These are phyloP conservation scores for Daedaleopsis sinensis DNA, from an alignment of 768 basidiomycete genomes.

Conservation along the genomic window DNA sequence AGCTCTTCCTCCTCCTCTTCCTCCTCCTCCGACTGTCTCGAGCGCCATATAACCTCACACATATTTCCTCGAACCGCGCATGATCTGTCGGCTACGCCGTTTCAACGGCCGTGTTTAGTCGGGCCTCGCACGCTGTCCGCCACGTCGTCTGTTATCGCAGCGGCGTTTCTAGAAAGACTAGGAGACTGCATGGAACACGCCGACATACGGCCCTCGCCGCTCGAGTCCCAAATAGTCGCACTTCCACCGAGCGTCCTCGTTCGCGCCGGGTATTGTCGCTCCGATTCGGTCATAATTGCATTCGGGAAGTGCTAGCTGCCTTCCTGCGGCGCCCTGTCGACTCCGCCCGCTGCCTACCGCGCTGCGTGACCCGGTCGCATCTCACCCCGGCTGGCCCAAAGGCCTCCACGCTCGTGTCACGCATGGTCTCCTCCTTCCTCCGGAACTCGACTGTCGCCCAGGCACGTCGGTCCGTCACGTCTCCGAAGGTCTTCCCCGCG, in stretches of 20 bases:
- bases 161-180: not conserved
- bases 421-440: not conserved
- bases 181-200: conserved; percentile 9
- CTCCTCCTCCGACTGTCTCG: no score
- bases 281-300: conserved; percentile 11
- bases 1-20: no score
- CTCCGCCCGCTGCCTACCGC: no score
- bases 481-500: not conserved
- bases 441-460: not conserved
- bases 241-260: conserved; percentile 16
- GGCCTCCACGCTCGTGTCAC: not conserved
- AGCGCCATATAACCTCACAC: no score
- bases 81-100: not conserved
- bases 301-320: not conserved
- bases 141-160: not conserved
- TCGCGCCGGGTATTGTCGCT: conserved; percentile 13
- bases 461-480: conserved; percentile 12
- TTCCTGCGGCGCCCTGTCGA: not conserved
- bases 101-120: not conserved
- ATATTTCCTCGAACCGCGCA: not conserved
- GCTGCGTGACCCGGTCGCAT: conserved; percentile 11
- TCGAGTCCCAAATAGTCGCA: not conserved
- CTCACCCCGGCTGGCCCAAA: conserved; percentile 7
- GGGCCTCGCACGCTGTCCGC: not conserved
- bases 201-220: conserved; percentile 10